Conservation (phyloP, 306 rosid genomes). For the Echinosophora koreensis region DNA sequence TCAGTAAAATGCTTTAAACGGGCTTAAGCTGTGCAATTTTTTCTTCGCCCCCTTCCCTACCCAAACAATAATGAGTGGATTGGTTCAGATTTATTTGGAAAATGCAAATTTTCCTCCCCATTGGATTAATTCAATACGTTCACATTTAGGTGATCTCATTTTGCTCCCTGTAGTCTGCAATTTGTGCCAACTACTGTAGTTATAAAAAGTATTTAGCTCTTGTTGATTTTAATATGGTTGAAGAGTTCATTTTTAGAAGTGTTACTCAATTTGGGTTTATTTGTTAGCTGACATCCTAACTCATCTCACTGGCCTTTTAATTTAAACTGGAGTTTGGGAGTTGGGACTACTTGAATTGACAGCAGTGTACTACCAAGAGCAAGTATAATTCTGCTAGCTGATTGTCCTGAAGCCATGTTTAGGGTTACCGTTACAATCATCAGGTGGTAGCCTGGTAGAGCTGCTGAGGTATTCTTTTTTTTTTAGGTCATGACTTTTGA, state of each 20-base stretch:
- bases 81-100: constrained; percentile 32
- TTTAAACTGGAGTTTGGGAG: constrained; percentile 35
- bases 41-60: background rate
- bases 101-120: constrained; percentile 2
- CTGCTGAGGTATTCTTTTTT: constrained; percentile 40
- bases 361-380: constrained; percentile 30
- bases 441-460: constrained; percentile 21
- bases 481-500: constrained; percentile 46
- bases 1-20: constrained; percentile 26
- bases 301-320: constrained; percentile 23
- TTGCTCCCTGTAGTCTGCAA: background rate
- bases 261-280: constrained; percentile 28
- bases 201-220: constrained; percentile 15
- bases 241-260: constrained; percentile 4
- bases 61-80: constrained; percentile 21
- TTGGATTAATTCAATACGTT: constrained; percentile 22
- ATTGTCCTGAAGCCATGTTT: constrained; percentile 41
- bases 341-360: constrained; percentile 3
- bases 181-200: constrained; percentile 11
- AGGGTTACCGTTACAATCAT: constrained; percentile 48
- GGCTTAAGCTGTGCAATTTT: constrained; percentile 25
- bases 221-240: constrained; percentile 16
- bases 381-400: constrained; percentile 16
- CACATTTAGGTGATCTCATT: background rate
- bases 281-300: constrained; percentile 29